Base-by-base conservation (phyloP, 805 yeast genomes). In the Teunomyces panamensis region DNA sequence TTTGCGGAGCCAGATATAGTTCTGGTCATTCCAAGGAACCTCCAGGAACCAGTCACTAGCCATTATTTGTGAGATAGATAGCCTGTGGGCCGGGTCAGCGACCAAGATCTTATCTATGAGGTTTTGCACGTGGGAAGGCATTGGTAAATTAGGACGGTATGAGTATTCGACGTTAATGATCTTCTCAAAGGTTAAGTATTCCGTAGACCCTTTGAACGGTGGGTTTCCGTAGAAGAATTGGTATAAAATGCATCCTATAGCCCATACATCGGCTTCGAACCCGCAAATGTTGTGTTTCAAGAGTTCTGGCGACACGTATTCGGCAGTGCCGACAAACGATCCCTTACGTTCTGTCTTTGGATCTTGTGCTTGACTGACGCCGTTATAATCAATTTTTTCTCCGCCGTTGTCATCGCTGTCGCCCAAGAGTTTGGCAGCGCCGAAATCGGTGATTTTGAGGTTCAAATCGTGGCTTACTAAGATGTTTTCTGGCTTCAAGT, bases 261-360 rank as follows among this genome's bases (percentile, higher is more conserved):
- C 96, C 97, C 97, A 90, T n/a, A 88, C 67, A 63, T 90, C 97
- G 29, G 92, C 78, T 52, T 85, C 85, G 59, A 81, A 87, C 14
- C 96, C 94, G 60, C 96, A 89, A 32, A 78, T 74, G 63, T 92
- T 94, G 57, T 80, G 76, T 43, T 83, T 78, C 43, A 94, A 71
- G 35, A 94, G 70, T 64, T 94, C 99, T 0, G 98, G 99, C 0
- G 96, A 85, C 2, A 94, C 97, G 60, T 91, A 91, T 62, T 91
- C 97, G 0, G 98, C 98, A 0, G 99, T 92, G 0, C 99, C 99
- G 3, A 92, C 98, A 71, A 92, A 94, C 0, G 97, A 90, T 17
- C 73, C 76, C 47, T 65, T 65, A n/a, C 73, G 51, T 14, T 52
- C 56, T 10, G 51, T 47, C n/a, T 58, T 60, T 13, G 61, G 60